These are phyloP conservation scores for Metschnikowia picachoensis DNA, from an alignment of 805 yeast genomes.

Conservation along the genomic window DNA sequence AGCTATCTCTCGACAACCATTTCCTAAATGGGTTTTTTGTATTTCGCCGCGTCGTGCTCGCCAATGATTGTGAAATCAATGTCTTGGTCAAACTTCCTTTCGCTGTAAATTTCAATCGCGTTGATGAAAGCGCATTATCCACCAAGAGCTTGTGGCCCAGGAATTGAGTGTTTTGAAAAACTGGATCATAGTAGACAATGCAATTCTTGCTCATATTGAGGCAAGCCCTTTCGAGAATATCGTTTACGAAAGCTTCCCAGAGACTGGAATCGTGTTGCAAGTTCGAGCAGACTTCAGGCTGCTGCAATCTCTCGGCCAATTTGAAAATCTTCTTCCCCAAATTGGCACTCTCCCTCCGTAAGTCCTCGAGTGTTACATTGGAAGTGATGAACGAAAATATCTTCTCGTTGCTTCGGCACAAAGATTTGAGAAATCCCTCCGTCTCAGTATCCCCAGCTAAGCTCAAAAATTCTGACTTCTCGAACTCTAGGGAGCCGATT, in stretches of 20 bases:
- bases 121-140: slow-evolving; percentile 30
- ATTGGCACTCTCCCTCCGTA: slow-evolving; percentile 38
- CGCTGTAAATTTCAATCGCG: slow-evolving; percentile 30
- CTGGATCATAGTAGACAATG: slow-evolving; percentile 28
- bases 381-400: slow-evolving; percentile 39
- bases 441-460: slow-evolving; percentile 41
- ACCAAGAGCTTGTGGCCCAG: slow-evolving; percentile 26
- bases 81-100: slow-evolving; percentile 15
- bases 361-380: slow-evolving; percentile 39
- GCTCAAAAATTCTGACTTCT: slow-evolving; percentile 46
- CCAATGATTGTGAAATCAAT: slow-evolving; percentile 24
- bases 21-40: slow-evolving; percentile 38
- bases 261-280: slow-evolving; percentile 20
- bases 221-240: slow-evolving; percentile 27
- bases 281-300: slow-evolving; percentile 31
- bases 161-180: slow-evolving; percentile 18
- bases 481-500: slow-evolving; percentile 47
- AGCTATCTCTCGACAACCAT: slow-evolving; percentile 27
- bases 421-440: slow-evolving; percentile 52
- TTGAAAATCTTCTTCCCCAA: slow-evolving; percentile 29
- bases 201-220: slow-evolving; percentile 31
- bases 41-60: slow-evolving; percentile 20
- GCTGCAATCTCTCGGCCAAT: slow-evolving; percentile 28
- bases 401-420: slow-evolving; percentile 26
- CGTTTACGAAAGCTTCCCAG: slow-evolving; percentile 36